phyloP scores from a whole-genome alignment of 73 alveolate genomes.

The Paramecium biaurelia region DNA sequence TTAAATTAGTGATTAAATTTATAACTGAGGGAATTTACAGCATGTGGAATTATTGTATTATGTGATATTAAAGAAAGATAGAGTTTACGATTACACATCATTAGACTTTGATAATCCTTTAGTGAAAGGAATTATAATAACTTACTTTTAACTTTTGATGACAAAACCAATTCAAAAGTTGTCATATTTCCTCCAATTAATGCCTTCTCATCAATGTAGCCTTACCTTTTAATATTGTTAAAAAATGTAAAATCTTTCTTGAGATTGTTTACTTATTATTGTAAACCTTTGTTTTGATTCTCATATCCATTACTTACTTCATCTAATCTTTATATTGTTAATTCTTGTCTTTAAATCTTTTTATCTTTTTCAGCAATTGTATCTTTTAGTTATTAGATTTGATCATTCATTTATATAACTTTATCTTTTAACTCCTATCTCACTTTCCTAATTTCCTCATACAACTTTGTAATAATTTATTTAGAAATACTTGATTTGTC shows the following conservation, averaged over 20 bases:
- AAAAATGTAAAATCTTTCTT: not conserved
- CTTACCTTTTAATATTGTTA: not conserved
- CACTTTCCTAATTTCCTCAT: not conserved
- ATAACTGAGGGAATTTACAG: not conserved
- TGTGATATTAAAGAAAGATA: not conserved
- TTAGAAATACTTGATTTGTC: not conserved
- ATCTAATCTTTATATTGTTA: not conserved
- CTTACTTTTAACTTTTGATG: not conserved
- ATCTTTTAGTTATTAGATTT: not conserved
- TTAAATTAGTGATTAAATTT: not conserved
- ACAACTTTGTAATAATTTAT: not conserved
- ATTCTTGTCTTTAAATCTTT: not conserved
- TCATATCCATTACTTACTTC: not conserved
- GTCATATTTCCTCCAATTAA: not conserved
- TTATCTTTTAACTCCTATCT: slow-evolving; percentile 27
- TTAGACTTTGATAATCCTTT: not conserved
- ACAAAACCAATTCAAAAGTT: slow-evolving; percentile 11
- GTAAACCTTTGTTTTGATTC: not conserved
- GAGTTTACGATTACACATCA: not conserved
- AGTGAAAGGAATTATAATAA: not conserved
- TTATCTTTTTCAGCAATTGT: not conserved
- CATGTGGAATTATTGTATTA: slow-evolving; percentile 28
- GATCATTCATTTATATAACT: not conserved
- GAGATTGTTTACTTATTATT: not conserved
- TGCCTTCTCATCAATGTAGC: not conserved